Conservation (phyloP, 257 asterid genomes). For the Plantago ovata region DNA sequence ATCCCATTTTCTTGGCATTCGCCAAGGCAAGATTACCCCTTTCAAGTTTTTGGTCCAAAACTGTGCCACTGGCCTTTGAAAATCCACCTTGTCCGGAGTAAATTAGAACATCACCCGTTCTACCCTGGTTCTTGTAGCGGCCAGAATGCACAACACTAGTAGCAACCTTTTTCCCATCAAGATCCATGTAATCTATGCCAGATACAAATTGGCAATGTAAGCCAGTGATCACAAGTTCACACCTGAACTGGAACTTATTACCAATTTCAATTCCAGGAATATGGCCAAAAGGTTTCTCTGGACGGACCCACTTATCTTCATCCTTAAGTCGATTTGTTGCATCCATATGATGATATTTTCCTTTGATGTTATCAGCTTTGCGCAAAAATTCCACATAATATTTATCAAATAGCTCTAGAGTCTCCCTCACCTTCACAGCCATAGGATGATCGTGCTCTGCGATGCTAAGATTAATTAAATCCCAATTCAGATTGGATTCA, state of each 20-base stretch:
- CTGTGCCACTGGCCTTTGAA: too few relatives aligned
- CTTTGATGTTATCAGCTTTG: too few relatives aligned
- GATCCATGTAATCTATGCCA: constrained; percentile 45
- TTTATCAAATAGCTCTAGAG: constrained; percentile 44
- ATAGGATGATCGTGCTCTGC: constrained; percentile 20
- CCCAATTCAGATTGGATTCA: neutral
- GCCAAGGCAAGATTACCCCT: too few relatives aligned
- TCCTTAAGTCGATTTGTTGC: constrained; percentile 17
- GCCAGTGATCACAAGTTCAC: constrained; percentile 57
- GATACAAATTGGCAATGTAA: constrained; percentile 38
- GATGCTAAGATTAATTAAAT: constrained; percentile 23
- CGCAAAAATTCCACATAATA: constrained; percentile 23
- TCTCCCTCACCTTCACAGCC: constrained; percentile 38
- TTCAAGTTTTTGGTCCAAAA: too few relatives aligned
- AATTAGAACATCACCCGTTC: too few relatives aligned
- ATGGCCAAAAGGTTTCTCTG: constrained; percentile 39
- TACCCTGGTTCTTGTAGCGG: too few relatives aligned
- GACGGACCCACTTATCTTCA: constrained; percentile 14
- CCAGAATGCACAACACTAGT: constrained; percentile 63
- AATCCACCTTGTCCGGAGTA: too few relatives aligned
- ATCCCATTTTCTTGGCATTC: constrained; percentile 26
- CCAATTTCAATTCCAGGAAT: constrained; percentile 71
- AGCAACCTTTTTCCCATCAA: constrained; percentile 35
- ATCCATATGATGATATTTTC: too few relatives aligned
- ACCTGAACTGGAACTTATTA: constrained; percentile 56